Base-by-base conservation (phyloP, 768 basidiomycete genomes). In the Russula compacta region DNA sequence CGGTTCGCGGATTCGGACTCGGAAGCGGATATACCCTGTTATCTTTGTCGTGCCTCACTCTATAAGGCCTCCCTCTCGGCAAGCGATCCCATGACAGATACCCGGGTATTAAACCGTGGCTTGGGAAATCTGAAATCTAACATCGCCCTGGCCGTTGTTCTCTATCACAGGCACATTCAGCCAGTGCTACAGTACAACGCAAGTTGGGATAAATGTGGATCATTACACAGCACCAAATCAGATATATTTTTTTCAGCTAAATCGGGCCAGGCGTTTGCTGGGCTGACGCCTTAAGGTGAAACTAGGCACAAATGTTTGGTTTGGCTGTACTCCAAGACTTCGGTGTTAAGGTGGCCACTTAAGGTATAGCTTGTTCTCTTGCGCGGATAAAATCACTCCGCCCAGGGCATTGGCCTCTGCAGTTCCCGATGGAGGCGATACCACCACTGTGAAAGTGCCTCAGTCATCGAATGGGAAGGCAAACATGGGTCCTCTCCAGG, bases 1-100 rank as follows among this genome's bases (percentile, higher is more conserved):
- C 35, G 19, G 24, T 29, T 29, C 24, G 24, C 3, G 42, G n/a
- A n/a, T 36, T 61, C 55, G 21, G 32, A 47, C 51, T 48, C 56
- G 52, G 61, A 63, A 58, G 52, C 51, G 61, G 56, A 62, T 35
- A 62, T 48, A 42, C 58, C 56, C 38, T 49, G 56, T 54, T 58
- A 62, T 58, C 61, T 53, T 29, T 58, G 50, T 9, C 36, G 33
- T 52, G 44, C 44, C 32, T 19, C 36, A 44, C 33, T 10, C 40
- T 15, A 46, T 19, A 38, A 39, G 15, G 33, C 19, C 35, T 56
- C 49, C 24, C 14, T 55, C 55, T 42, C 6, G 46, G 19, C 19
- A 54, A 47, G 53, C 29, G 33, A 50, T 24, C 60, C 60, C 32
- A 56, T 55, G 40, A 50, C 47, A 42, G 33, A 50, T 49, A 29